These are phyloP conservation scores for Yamadazyma triangularis DNA, from an alignment of 1,139 yeast species.

Conservation along the genomic window DNA sequence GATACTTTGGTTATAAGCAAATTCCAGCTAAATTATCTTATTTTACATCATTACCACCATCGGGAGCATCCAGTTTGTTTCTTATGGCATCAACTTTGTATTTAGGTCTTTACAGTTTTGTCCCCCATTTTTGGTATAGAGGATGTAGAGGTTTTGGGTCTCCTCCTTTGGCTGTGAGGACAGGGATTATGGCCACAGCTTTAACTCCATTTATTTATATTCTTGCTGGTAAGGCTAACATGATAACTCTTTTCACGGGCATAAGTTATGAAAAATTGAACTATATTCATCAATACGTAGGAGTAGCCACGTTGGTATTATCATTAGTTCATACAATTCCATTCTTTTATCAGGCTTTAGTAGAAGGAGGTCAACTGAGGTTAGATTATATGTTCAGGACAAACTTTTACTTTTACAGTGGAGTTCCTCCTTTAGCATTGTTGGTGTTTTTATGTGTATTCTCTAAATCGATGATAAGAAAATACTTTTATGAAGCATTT, in stretches of 20 bases:
- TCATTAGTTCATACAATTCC: conserved; percentile 53
- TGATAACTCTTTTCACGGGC: conserved; percentile 50
- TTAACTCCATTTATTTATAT: conserved; percentile 49
- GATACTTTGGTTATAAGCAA: conserved; percentile 48
- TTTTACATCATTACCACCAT: conserved; percentile 46
- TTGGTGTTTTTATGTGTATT: conserved; percentile 43
- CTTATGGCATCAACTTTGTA: conserved; percentile 40
- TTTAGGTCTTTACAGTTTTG: conserved; percentile 38
- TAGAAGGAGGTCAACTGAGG: conserved; percentile 47
- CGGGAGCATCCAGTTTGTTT: conserved; percentile 45
- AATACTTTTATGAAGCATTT: conserved; percentile 47
- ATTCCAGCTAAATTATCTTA: conserved; percentile 33
- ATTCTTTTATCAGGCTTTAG: conserved; percentile 40
- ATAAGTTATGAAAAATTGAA: conserved; percentile 54
- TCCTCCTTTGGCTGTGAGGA: conserved; percentile 58
- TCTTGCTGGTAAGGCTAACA: conserved; percentile 50
- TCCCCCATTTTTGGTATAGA: conserved; percentile 55
- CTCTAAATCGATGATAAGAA: conserved; percentile 44
- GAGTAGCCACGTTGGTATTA: conserved; percentile 41
- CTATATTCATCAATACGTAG: conserved; percentile 48
- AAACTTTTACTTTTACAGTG: conserved; percentile 21
- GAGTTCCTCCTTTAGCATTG: conserved; percentile 42
- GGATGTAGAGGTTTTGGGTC: conserved; percentile 57
- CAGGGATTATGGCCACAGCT: conserved; percentile 52
- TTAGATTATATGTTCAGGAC: conserved; percentile 15